These are phyloP conservation scores for Saturnispora gosingensis DNA, from an alignment of 805 yeast genomes.

Conservation along the genomic window DNA sequence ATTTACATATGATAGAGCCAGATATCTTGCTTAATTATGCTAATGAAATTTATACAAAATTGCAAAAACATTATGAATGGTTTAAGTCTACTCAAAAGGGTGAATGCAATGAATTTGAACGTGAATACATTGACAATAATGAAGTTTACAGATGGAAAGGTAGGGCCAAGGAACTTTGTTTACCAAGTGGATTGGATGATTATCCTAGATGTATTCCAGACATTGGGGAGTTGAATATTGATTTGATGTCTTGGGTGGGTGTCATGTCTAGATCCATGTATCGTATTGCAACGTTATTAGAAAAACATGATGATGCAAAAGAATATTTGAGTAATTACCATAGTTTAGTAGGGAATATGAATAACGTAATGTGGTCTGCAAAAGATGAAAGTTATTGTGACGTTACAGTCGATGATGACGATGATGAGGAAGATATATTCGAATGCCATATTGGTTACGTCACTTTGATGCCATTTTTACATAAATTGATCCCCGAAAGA, in stretches of 20 bases:
- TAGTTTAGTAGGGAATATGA: conserved; percentile 55
- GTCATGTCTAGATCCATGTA: conserved; percentile 81
- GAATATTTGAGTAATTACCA: conserved; percentile 43
- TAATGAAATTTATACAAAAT: conserved; percentile 59
- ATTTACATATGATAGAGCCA: conserved; percentile 47
- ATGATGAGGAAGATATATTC: conserved; percentile 43
- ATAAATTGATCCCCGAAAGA: conserved; percentile 48
- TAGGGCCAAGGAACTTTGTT: conserved; percentile 71
- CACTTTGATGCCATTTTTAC: conserved; percentile 73
- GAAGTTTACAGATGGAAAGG: conserved; percentile 94
- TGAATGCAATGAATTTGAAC: conserved; percentile 57
- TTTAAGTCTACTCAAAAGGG: conserved; percentile 78
- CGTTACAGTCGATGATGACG: conserved; percentile 63
- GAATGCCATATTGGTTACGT: conserved; percentile 91
- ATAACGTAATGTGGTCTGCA: conserved; percentile 73
- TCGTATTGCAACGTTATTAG: conserved; percentile 57
- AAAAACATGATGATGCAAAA: conserved; percentile 47
- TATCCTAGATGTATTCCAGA: conserved; percentile 88
- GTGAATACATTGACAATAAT: conserved; percentile 37
- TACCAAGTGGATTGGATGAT: conserved; percentile 93
- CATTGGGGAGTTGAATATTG: conserved; percentile 84
- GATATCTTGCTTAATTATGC: conserved; percentile 53
- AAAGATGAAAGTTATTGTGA: conserved; percentile 69
- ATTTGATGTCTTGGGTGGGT: conserved; percentile 87
- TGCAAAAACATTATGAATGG: conserved; percentile 75